These are phyloP conservation scores for Anethum foeniculum DNA, from an alignment of 140 eudicot species.

Conservation along the genomic window DNA sequence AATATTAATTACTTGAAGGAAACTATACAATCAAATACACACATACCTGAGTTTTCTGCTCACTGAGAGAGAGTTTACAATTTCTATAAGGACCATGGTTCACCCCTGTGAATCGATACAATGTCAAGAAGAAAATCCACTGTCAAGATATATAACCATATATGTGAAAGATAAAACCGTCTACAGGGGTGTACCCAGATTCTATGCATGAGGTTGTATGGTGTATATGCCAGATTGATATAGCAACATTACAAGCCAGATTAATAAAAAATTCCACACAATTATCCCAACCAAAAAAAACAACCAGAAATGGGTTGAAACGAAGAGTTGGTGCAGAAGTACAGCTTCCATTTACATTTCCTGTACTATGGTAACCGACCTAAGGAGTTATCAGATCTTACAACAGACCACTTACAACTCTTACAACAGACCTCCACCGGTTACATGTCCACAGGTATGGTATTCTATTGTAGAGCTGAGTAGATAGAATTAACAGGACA, in stretches of 20 bases:
- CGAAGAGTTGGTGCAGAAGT: neutral
- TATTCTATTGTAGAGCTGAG: neutral
- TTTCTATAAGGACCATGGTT: slow-evolving; percentile 76
- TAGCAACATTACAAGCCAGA: neutral
- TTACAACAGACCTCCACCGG: neutral
- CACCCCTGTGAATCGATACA: neutral
- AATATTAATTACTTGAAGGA: neutral
- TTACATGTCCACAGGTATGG: neutral
- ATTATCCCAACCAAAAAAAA: neutral
- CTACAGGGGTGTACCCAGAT: neutral
- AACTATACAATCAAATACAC: neutral
- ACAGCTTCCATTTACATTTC: neutral
- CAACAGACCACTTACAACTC: neutral
- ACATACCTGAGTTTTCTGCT: slow-evolving; percentile 75
- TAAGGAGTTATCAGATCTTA: neutral
- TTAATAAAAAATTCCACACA: neutral
- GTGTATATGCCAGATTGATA: neutral
- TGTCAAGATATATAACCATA: neutral
- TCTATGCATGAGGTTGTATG: neutral
- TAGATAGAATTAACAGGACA: neutral
- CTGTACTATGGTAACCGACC: neutral
- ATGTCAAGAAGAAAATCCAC: neutral
- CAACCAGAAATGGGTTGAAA: neutral
- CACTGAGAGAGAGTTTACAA: slow-evolving; percentile 48
- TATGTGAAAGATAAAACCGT: neutral